Percentiles rank a stretch among this genome's conserved stretches.
Conservation (phyloP, 2,329 filamentous ascomycete species). For the Fusarium armeniacum region DNA sequence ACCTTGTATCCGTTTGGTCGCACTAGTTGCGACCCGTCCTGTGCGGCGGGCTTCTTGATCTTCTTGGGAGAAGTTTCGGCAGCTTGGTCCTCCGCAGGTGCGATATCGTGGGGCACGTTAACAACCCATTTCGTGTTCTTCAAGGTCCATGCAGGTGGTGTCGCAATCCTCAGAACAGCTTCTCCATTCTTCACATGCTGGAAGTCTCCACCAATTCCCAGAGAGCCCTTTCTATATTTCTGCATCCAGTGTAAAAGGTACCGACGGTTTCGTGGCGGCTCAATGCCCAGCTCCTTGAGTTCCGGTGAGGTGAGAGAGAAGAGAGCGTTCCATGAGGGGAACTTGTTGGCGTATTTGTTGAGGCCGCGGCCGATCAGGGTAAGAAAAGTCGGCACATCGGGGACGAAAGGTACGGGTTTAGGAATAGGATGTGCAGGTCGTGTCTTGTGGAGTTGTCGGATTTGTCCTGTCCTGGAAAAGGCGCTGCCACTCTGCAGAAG, state of each 20-base stretch:
- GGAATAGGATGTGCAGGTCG: constrained; percentile 65
- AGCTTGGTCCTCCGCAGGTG: constrained; percentile 49
- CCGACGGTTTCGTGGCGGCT: constrained; percentile 83
- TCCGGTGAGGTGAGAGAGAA: constrained; percentile 85
- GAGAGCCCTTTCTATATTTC: constrained; percentile 81
- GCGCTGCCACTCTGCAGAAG: constrained; percentile 52
- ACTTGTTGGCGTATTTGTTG: constrained; percentile 84
- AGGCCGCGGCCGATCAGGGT: constrained; percentile 91
- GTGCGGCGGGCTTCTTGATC: not conserved
- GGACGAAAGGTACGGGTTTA: constrained; percentile 84
- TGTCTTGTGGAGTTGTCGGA: constrained; percentile 61
- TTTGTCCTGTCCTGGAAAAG: constrained; percentile 54
- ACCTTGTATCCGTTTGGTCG: constrained; percentile 70
- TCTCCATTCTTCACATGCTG: constrained; percentile 73
- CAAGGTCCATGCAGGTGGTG: constrained; percentile 54
- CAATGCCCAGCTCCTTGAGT: constrained; percentile 85
- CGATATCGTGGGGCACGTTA: constrained; percentile 65
- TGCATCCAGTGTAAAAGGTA: constrained; percentile 93
- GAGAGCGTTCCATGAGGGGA: constrained; percentile 90
- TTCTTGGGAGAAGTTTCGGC: not conserved
- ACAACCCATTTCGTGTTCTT: constrained; percentile 66
- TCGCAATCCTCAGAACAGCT: constrained; percentile 66
- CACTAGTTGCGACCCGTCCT: constrained; percentile 34
- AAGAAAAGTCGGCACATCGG: constrained; percentile 87
- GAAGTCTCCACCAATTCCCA: constrained; percentile 87